Evolutionary conservation across 164 flowering plant genomes (phyloP), one percentile per base, ranked within the genome.

Genomic region (Magnolia sinica): DNA sequence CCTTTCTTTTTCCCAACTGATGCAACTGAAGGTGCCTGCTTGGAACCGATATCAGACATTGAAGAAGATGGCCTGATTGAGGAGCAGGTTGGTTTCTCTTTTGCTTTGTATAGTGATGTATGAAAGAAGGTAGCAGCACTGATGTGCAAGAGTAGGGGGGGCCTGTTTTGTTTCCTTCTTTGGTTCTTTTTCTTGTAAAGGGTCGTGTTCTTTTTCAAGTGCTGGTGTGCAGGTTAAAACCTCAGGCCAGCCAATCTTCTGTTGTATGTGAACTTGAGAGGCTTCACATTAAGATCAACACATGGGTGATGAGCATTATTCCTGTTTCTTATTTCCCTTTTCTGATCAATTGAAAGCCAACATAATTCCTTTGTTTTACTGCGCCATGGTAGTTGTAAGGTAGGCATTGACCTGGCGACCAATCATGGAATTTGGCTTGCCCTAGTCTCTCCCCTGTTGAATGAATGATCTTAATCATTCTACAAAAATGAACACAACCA

Each of bases 11-110:
- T 24, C 74, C 23, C 18, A 49, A 73, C 78, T 24, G 68, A 50
- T 68, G 74, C 74, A 69, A 73, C 24, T 3, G 13, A 31, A 68
- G 76, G 31, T 76, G 23, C 79, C 74, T 71, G 68, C 77, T 80
- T 80, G 82, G 79, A 80, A 76, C 82, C 76, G 50, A 76, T n/a
- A 68, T 80, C 68, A 69, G 77, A 69, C 64, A 27, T 8, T 58
- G 67, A 58, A 51, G 73, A 58, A 67, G 20, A n/a, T 52, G 70
- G 76, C 45, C 79, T 64, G 79, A 69, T 70, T 61, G 77, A 64
- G 82, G 79, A 76, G 79, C 79, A 76, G 74, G 71, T 55, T n/a
- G 76, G 78, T 23, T 50, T 23, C 78, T 37, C 63, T 37, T 71
- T 73, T 68, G 72, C 77, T 49, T 73, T 80, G 69, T 72, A 79